Base-by-base conservation (phyloP, 2,329 filamentous ascomycete species). In the Emericellopsis cladophorae region DNA sequence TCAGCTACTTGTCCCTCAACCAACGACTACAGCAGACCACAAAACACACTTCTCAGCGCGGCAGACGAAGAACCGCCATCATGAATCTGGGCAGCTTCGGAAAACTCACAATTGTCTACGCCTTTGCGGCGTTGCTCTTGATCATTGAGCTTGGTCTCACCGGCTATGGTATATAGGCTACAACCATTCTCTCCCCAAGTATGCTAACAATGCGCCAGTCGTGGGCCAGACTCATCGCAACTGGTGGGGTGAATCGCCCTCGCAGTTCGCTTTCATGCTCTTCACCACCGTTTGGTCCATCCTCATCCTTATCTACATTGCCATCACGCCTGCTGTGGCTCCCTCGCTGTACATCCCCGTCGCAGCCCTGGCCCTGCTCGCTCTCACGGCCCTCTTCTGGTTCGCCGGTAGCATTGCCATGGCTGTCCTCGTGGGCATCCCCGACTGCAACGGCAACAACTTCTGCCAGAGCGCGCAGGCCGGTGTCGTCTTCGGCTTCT, bases 341-440 rank as follows among this genome's bases (percentile, higher is more conserved):
- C 67, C 73, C 4, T 64, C 65, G 21, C 51, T 77, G 10, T 79
- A 79, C 51, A 76, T 86, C 58, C 73, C 70, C 40, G 74, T 76
- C 39, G 76, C 70, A 36, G 74, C 87, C 14, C 65, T 89, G 15
- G 78, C 53, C 2, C 67, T 85, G 26, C 84, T 93, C 53, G 67
- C 66, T 37, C 49, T 92, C 21, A 92, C 85, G 9, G 80, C 82
- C 63, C 69, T 93, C 42, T 93, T 93, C 67, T 95, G 88, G 88
- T 92, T 95, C 54, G 80, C 82, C 1, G 87, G 86, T 7, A 83
- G 87, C 51, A 79, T 93, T 48, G 85, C 86, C 0, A 61, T 89
- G 10, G 86, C 82, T 0, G 80, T 78, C 16, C 68, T 68, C 42
- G 61, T 87, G 43, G 73, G 74, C 40, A 68, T 73, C 14, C 64